Base-by-base conservation (phyloP, 495 filamentous ascomycete genomes). In the Penicillium ochrochloron region DNA sequence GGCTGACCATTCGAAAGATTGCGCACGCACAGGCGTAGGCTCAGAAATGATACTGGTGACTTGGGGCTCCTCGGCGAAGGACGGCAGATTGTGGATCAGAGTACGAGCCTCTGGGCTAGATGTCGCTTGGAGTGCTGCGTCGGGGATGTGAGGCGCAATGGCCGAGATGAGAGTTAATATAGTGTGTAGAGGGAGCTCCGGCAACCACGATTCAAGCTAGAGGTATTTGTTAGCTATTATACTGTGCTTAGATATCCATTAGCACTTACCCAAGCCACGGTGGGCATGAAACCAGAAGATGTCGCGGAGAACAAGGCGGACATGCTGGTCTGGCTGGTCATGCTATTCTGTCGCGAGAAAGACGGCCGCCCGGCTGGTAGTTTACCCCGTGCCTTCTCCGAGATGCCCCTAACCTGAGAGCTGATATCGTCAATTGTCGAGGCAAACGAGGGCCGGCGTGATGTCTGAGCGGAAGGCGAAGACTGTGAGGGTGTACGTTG, bases 301-400 rank as follows among this genome's bases (percentile, higher is more conserved):
- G 77, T 70, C 2, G 84, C 70, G 69, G 76, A 75, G 76, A 76
- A 83, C 57, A 84, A 72, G 55, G 84, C 82, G 57, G 86, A 82
- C 70, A 91, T 82, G 75, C 88, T 90, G 57, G 79, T 84, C 39
- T 97, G 83, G 67, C 92, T 97, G 11, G 92, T 91, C 53, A 89
- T 93, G 75, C 92, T 97, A 70, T 94, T 95, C 71, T 97, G 95
- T 9, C 96, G 83, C 3, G 94, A 97, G 73, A 99, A 97, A 17
- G 85, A 85, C 11, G 85, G 83, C 42, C 91, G 84, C 3, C 92
- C 90, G 11, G 91, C 93, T n/a, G 96, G 96, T 86, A 95, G 92
- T 74, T 99, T 99, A 9, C 95, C 95, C 54, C 95, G 82, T 29
- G 95, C 96, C 72, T 98, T 99, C 75, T 99, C 95, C 11, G 94